These are phyloP conservation scores for Pleurotus salmoneostramineus DNA, from an alignment of 768 basidiomycete genomes.

Conservation along the genomic window DNA sequence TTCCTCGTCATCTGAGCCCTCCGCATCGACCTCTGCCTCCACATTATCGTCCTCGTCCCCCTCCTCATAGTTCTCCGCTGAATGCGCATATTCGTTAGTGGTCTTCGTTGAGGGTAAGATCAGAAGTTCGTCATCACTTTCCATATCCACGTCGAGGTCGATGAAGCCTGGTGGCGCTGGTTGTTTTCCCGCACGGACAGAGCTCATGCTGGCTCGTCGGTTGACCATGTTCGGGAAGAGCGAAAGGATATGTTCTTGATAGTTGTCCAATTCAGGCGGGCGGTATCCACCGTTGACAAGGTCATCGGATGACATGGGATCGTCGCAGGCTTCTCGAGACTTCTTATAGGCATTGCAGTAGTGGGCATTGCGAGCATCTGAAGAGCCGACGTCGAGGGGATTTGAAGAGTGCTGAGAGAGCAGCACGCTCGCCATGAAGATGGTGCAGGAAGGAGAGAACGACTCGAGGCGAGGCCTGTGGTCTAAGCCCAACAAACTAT, in stretches of 20 bases:
- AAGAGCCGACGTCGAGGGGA: constrained; percentile 65
- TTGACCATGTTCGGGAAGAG: constrained; percentile 30
- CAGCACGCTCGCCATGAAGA: constrained; percentile 30
- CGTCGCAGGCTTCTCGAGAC: constrained; percentile 22
- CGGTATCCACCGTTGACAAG: constrained; percentile 31
- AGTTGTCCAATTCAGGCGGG: constrained; percentile 36
- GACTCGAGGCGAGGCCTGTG: neutral
- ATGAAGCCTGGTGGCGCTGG: constrained; percentile 21
- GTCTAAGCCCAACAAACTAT: neutral
- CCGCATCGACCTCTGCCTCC: constrained; percentile 15
- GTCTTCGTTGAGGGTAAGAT: constrained; percentile 5
- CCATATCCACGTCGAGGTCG: constrained; percentile 49
- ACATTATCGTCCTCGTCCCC: constrained; percentile 16
- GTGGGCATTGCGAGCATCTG: constrained; percentile 47
- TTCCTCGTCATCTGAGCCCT: constrained; percentile 54
- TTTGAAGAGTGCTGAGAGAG: constrained; percentile 75
- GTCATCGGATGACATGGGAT: constrained; percentile 47
- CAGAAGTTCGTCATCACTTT: constrained; percentile 41
- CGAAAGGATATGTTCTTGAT: constrained; percentile 47
- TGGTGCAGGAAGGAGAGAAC: neutral
- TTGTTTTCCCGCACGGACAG: constrained; percentile 13
- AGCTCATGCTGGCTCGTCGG: constrained; percentile 17
- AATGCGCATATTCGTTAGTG: too few species aligned
- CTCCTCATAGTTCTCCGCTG: neutral
- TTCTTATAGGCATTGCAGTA: constrained; percentile 37